phyloP scores from a whole-genome alignment of 2,329 filamentous ascomycete genomes.

The Sclerotinia glacialis region DNA sequence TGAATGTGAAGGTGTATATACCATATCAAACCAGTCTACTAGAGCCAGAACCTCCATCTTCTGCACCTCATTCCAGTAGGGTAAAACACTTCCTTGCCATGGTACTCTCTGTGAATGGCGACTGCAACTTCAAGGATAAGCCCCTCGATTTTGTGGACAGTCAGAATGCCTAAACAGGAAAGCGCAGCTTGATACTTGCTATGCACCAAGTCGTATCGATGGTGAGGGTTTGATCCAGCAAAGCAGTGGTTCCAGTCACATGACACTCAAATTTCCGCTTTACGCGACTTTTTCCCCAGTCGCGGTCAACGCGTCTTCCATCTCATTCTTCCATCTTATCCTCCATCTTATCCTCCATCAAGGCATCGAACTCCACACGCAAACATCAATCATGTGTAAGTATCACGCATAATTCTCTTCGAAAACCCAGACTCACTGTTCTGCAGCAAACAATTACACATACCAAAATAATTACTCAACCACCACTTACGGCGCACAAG shows the following conservation, averaged over 20 bases:
- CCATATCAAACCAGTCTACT: no score
- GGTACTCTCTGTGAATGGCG: background rate
- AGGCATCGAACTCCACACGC: background rate
- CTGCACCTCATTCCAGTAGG: background rate
- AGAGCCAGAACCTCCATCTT: no score
- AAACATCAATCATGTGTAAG: slow-evolving; percentile 11
- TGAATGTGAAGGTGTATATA: no score
- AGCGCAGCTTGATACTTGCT: background rate
- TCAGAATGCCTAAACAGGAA: background rate
- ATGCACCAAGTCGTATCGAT: background rate
- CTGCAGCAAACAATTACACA: slow-evolving; percentile 31
- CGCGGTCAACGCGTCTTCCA: slow-evolving; percentile 18
- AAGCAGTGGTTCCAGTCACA: background rate
- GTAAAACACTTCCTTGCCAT: background rate
- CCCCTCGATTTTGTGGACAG: background rate
- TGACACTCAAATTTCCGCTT: slow-evolving; percentile 7
- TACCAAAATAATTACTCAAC: slow-evolving; percentile 33
- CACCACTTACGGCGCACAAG: slow-evolving; percentile 48
- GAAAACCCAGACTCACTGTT: background rate
- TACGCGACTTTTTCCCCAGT: slow-evolving; percentile 16
- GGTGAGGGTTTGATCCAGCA: background rate
- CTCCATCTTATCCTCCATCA: slow-evolving; percentile 8
- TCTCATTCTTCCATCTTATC: slow-evolving; percentile 10
- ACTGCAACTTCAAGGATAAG: background rate
- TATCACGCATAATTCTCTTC: background rate